Evolutionary conservation across 371 early-diverging fungal genomes (phyloP).

Genomic region (Choanephora cucurbitarum): DNA sequence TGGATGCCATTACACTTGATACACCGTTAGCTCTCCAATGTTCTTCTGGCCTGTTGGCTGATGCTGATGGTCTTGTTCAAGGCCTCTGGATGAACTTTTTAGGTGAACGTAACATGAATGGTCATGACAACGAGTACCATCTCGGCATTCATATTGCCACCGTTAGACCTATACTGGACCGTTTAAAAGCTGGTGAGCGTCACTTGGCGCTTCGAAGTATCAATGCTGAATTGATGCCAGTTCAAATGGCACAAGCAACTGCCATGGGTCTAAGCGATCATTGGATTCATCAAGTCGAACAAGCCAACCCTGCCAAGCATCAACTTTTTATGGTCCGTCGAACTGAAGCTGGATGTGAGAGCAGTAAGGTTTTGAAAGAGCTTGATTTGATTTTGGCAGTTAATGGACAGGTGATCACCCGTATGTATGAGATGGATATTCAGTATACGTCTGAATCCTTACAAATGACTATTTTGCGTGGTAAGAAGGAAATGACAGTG

Average conservation of each 20-base stretch:
- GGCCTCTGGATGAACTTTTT: constrained; percentile 87
- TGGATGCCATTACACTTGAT: constrained; percentile 87
- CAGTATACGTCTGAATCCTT: constrained; percentile 59
- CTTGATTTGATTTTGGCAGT: constrained; percentile 77
- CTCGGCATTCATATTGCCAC: constrained; percentile 70
- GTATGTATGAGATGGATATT: constrained; percentile 72
- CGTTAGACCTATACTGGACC: constrained; percentile 55
- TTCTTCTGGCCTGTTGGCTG: constrained; percentile 83
- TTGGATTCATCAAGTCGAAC: constrained; percentile 74
- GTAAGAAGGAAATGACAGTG: constrained; percentile 68
- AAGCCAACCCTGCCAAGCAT: constrained; percentile 68
- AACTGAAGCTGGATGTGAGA: constrained; percentile 68
- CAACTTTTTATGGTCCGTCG: constrained; percentile 75
- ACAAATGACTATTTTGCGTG: constrained; percentile 63
- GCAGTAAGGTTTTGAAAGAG: constrained; percentile 66
- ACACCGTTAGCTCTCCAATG: constrained; percentile 84
- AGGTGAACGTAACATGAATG: constrained; percentile 71
- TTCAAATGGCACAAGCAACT: constrained; percentile 77
- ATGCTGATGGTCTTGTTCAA: constrained; percentile 70
- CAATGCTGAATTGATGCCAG: constrained; percentile 72
- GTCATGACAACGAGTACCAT: constrained; percentile 78
- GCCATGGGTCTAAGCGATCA: constrained; percentile 78
- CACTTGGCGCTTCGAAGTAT: constrained; percentile 58
- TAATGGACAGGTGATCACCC: constrained; percentile 69
- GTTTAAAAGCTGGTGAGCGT: constrained; percentile 47